Evolutionary conservation across 805 yeast genomes (phyloP), one percentile per base, ranked within the genome.

Genomic region (Candida fluviatilis): DNA sequence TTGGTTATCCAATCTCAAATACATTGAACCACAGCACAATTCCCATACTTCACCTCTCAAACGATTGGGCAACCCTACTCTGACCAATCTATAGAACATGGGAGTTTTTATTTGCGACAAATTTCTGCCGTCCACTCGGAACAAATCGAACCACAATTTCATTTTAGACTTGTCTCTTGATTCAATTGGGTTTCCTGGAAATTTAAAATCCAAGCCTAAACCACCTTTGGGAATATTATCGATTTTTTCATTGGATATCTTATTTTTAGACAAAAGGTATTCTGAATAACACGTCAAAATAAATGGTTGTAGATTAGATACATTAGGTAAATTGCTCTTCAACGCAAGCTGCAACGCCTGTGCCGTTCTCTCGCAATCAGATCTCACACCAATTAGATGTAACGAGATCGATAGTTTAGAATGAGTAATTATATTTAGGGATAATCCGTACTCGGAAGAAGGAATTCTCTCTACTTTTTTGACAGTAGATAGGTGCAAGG

Each of bases 21-120:
- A 87, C 70, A 89, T 79, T 0, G 95, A 82, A 3, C 99, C 99
- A 31, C 87, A 78, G 37, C 88, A 78, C 38, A 87, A 64, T 58
- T 93, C 99, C 99, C 99, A 93, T 11, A 93, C 68, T 54, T 93
- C 99, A 27, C 99, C 99, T 48, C 99, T 74, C 38, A 93, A 67
- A 42, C 95, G 73, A 55, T 91, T 91, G n/a, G 98, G 98, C 17
- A 93, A 71, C 0, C 99, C 98, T 12, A 90, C 93, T 36, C 97
- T 72, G 6, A 93, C 75, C 36, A 93, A 73, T 52, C 84, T 85
- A 58, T 81, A 85, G 54, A 88, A 95, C 54, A 80, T 77, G 27
- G 80, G 86, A 39, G 84, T 86, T 34, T 80, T 75, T 1, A 86
- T 72, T 14, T 91, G 50, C 1, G 95, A 80, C 36, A 93, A 64